phyloP scores from a whole-genome alignment of 148 eudicot species.

The Nepenthes mirabilis region DNA sequence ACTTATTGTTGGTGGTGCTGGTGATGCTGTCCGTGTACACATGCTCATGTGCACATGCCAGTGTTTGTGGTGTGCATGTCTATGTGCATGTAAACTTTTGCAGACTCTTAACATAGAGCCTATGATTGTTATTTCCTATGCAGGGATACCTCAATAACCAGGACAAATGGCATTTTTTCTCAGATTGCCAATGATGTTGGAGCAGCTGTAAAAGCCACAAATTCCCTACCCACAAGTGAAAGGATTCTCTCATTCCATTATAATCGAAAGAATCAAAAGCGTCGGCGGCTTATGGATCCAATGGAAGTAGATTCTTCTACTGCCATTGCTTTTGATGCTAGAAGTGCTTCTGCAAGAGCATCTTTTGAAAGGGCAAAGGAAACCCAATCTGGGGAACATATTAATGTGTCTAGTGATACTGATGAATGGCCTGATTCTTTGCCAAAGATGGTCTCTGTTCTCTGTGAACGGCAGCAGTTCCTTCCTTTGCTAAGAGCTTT shows the following conservation, averaged over 20 bases:
- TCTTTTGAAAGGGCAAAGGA: conserved; percentile 30
- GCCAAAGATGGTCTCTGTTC: conserved; percentile 79
- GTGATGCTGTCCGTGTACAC: too few relatives aligned
- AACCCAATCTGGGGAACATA: conserved; percentile 18
- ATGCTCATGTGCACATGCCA: too few relatives aligned
- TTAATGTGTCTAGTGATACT: conserved; percentile 23
- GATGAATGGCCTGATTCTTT: conserved; percentile 61
- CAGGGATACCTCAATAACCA: conserved; percentile 73
- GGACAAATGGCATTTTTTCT: conserved; percentile 70
- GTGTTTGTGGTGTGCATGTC: too few relatives aligned
- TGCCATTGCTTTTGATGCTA: conserved; percentile 17
- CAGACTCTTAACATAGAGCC: conserved; percentile 1
- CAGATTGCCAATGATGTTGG: conserved; percentile 64
- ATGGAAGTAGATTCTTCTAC: conserved; percentile 22
- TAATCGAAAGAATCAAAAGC: conserved; percentile 68
- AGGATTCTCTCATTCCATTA: conserved; percentile 44
- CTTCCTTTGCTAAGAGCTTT: conserved; percentile 85
- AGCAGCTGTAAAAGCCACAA: conserved; percentile 80
- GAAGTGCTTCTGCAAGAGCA: conserved; percentile 21
- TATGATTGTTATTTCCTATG: conserved; percentile 9
- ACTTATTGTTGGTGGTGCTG: too few relatives aligned
- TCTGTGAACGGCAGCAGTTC: conserved; percentile 75
- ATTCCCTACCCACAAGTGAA: conserved; percentile 44
- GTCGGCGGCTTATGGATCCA: conserved; percentile 58
- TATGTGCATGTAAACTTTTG: too few relatives aligned